Evolutionary conservation across 176 grass and related monocot genomes (phyloP).

Genomic region (Leersia perrieri): DNA sequence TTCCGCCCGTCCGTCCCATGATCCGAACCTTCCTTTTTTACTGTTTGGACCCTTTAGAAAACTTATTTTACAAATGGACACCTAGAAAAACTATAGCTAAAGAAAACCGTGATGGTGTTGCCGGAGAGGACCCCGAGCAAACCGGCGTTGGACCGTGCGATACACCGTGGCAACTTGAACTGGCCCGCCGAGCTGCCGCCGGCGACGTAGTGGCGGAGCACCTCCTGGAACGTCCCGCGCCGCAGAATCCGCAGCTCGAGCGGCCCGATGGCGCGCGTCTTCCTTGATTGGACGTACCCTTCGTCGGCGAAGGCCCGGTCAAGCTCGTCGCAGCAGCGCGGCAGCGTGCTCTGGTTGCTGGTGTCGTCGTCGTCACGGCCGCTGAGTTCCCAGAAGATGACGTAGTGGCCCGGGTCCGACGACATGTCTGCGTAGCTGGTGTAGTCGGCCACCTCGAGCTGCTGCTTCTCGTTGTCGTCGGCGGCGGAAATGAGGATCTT

Average conservation of each 20-base stretch:
- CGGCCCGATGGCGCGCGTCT: constrained; percentile 30
- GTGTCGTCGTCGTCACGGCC: constrained; percentile 14
- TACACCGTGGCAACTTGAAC: constrained; percentile 78
- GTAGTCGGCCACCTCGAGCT: constrained; percentile 79
- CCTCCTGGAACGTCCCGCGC: constrained; percentile 52
- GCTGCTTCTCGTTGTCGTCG: too few relatives aligned
- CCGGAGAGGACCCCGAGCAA: constrained; percentile 58
- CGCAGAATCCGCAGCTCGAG: constrained; percentile 64
- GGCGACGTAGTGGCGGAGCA: constrained; percentile 53
- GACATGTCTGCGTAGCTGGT: constrained; percentile 63
- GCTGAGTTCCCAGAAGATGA: constrained; percentile 81
- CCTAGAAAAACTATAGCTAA: too few relatives aligned
- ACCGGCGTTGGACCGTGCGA: constrained; percentile 34
- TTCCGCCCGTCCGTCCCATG: too few relatives aligned
- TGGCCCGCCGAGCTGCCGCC: constrained; percentile 55
- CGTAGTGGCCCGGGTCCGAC: constrained; percentile 62
- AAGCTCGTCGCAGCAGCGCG: constrained; percentile 72
- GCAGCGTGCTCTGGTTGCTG: constrained; percentile 33
- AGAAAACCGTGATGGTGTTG: constrained; percentile 27
- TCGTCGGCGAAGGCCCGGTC: constrained; percentile 59
- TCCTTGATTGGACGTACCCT: too few relatives aligned
- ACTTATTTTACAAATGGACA: too few relatives aligned
- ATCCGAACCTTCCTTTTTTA: too few relatives aligned
- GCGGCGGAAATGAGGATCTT: constrained; percentile 47
- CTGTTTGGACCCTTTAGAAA: too few relatives aligned